Base-by-base conservation (phyloP, 176 grass and related monocot species). In the Dactylis glomerata region DNA sequence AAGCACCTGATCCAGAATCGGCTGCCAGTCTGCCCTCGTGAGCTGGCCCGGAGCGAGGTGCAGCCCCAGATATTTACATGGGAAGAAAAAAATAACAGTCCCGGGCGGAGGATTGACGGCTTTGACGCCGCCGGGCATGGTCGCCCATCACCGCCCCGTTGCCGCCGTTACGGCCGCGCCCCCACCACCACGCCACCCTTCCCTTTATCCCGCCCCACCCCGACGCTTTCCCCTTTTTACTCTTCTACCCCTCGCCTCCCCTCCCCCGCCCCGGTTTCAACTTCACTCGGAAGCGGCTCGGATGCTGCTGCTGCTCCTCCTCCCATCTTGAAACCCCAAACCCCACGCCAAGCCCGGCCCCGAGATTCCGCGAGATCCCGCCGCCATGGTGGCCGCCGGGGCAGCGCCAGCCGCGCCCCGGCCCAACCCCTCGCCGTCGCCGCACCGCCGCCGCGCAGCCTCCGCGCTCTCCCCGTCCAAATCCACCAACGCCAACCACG, bases 321-420 rank as follows among this genome's bases (percentile, higher is more conserved):
- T 22, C 69, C 84, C 44, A 86, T 78, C 84, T 78, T 66, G 83
- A 82, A 82, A 75, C 73, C 74, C 84, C 57, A 71, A 79, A 59
- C 46, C 79, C 84, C 83, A 84, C 72, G 68, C 59, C 56, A 46
- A 31, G 67, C 40, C 66, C 40, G 61, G 32, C 87, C 40, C 70
- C 58, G 73, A 87, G 82, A 77, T 82, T 79, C 87, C 51, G 81
- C 73, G 79, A 68, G 90, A 92, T 94, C 89, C 87, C 89, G 78
- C 75, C 30, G 45, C 87, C 87, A 95, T 94, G 90, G 92, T 75
- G 85, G 90, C 89, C 64, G 92, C 77, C 34, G 89, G 87, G 81
- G 90, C 84, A 57, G 85, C 92, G 85, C 47, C 86, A 28, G 81
- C 74, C 68, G 78, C 87, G 73, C 74, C 82, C 49, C 85, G 87